Evolutionary conservation across 23 red algal genomes (phyloP).

Genomic region (Chondrus crispus): DNA sequence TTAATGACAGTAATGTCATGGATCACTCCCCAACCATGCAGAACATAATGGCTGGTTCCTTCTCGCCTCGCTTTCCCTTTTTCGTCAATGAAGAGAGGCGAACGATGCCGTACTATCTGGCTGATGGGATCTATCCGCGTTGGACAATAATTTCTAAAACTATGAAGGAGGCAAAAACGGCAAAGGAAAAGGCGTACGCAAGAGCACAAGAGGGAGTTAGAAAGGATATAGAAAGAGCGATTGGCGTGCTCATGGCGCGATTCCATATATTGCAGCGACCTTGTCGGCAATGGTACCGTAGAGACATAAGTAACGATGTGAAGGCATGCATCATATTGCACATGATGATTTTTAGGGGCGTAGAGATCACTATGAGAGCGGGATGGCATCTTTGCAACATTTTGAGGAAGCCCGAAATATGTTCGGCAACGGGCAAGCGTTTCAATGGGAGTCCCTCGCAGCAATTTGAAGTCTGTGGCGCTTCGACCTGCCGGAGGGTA

Average conservation of each 20-base stretch:
- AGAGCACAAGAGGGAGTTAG: slow-evolving; percentile 21
- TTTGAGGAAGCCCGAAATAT: background rate
- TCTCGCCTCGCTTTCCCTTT: background rate
- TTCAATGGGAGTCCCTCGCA: background rate
- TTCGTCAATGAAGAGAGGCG: background rate
- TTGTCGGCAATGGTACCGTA: background rate
- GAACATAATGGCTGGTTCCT: background rate
- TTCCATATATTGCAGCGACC: background rate
- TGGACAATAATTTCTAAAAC: slow-evolving; percentile 18
- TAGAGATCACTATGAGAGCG: background rate
- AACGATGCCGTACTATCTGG: slow-evolving; percentile 36
- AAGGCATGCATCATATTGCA: slow-evolving; percentile 18
- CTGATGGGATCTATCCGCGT: slow-evolving; percentile 38
- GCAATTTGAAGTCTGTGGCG: too few species aligned
- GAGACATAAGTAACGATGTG: background rate
- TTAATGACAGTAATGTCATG: slow-evolving; percentile 24
- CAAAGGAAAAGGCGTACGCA: background rate
- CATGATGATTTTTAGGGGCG: background rate
- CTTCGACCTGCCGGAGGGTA: background rate
- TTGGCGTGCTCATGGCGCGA: background rate
- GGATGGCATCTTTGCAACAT: background rate
- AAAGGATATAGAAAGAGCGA: slow-evolving; percentile 20
- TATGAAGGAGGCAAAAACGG: background rate
- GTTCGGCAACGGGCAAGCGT: background rate
- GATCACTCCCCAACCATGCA: background rate